Evolutionary conservation across 2,329 filamentous ascomycete species (phyloP).

Genomic region (Nigrospora oryzae): DNA sequence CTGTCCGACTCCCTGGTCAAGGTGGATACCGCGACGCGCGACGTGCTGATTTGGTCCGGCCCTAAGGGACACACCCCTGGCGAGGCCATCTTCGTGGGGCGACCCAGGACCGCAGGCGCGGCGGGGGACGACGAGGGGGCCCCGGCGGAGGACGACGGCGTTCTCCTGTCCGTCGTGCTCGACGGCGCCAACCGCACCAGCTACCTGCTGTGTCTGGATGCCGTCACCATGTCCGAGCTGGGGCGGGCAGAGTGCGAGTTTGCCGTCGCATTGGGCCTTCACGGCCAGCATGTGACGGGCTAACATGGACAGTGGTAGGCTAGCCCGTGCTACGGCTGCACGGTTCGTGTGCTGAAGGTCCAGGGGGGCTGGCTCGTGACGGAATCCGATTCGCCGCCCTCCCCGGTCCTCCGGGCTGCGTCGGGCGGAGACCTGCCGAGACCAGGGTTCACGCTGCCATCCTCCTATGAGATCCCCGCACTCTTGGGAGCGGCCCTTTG

Average conservation of each 20-base stretch:
- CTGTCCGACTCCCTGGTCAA: not conserved
- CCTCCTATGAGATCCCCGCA: too few relatives aligned
- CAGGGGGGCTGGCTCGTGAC: too few relatives aligned
- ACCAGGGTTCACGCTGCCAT: too few relatives aligned
- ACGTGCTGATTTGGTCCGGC: not conserved
- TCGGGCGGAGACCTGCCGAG: too few relatives aligned
- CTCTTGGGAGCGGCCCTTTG: too few relatives aligned
- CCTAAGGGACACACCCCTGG: not conserved
- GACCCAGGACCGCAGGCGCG: not conserved
- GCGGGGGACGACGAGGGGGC: not conserved
- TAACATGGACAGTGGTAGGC: not conserved
- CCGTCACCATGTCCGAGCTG: slow-evolving; percentile 52
- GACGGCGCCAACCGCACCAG: slow-evolving; percentile 51
- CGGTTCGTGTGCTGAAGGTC: too few relatives aligned
- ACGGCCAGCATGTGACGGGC: slow-evolving; percentile 40
- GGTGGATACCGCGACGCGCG: not conserved
- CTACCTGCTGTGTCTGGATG: slow-evolving; percentile 59
- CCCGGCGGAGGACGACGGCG: slow-evolving; percentile 9
- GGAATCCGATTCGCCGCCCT: too few relatives aligned
- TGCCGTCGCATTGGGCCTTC: slow-evolving; percentile 56
- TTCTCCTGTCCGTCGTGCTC: slow-evolving; percentile 43
- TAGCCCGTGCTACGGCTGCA: not conserved
- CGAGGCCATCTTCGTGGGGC: not conserved
- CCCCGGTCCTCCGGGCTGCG: too few relatives aligned
- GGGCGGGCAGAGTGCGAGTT: slow-evolving; percentile 56